A percentile compares a stretch with the other conserved stretches of the same genome.
These are phyloP conservation scores for Amorphotheca resinae DNA, from an alignment of 495 filamentous ascomycete species.

Conservation along the genomic window DNA sequence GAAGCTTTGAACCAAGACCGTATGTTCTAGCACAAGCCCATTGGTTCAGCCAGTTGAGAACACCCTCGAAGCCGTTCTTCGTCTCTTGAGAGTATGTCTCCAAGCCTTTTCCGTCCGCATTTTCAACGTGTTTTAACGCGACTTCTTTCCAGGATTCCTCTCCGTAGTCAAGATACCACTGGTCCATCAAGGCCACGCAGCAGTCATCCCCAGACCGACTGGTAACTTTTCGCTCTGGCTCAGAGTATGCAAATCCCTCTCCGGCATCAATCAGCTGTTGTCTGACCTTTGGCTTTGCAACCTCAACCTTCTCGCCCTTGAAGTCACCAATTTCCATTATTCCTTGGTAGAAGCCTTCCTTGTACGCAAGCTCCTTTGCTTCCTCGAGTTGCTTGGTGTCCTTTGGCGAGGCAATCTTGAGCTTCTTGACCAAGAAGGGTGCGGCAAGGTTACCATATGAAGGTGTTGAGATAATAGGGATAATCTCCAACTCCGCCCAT, in stretches of 20 bases:
- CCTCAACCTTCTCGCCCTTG: slow-evolving; percentile 73
- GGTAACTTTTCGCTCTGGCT: slow-evolving; percentile 81
- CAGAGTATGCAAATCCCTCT: slow-evolving; percentile 82
- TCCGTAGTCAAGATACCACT: slow-evolving; percentile 96
- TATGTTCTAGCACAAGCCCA: slow-evolving; percentile 93
- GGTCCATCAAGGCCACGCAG: slow-evolving; percentile 84
- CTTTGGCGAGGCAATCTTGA: slow-evolving; percentile 95
- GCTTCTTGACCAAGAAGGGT: slow-evolving; percentile 68
- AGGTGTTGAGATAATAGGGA: slow-evolving; percentile 82
- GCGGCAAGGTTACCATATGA: slow-evolving; percentile 79
- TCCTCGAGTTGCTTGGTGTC: slow-evolving; percentile 79
- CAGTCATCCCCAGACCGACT: slow-evolving; percentile 81
- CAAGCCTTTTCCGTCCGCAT: slow-evolving; percentile 45
- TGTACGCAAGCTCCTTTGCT: slow-evolving; percentile 94
- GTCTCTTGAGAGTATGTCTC: slow-evolving; percentile 71
- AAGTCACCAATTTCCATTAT: slow-evolving; percentile 83
- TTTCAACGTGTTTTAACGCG: slow-evolving; percentile 61
- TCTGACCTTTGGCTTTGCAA: slow-evolving; percentile 75
- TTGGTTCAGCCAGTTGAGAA: slow-evolving; percentile 80
- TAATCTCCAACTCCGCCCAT: slow-evolving; percentile 82
- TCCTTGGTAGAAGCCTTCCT: slow-evolving; percentile 95
- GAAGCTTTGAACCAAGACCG: slow-evolving; percentile 84
- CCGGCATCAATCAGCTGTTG: slow-evolving; percentile 64
- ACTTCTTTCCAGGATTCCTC: slow-evolving; percentile 68
- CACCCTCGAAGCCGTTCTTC: slow-evolving; percentile 71